Base-by-base conservation (phyloP, 2,329 filamentous ascomycete genomes). In the Aaosphaeria arxii region DNA sequence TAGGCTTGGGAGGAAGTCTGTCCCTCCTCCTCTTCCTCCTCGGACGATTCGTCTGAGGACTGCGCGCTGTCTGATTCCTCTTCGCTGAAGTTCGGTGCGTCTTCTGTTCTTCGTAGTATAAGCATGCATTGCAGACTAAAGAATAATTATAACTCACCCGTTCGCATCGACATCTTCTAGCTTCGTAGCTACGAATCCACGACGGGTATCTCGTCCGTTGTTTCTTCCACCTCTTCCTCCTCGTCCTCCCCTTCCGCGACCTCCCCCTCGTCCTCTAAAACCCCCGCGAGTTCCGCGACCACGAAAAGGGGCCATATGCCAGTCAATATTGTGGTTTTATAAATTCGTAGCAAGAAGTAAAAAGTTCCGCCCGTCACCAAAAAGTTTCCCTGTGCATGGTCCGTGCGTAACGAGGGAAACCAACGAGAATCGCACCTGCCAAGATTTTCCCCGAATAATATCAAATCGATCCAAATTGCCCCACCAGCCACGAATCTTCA, bases 1-100 rank as follows among this genome's bases (percentile, higher is more conserved):
- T 85, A 86, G 7, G 81, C 77, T 48, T 67, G 70, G 4, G 63
- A 56, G 28, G 49, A 46, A 30, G 65, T 57, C 17, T 65, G 55
- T 11, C 56, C 58, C 39, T 60, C 56, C 42, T 66, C 66, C 17
- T 67, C 62, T 7, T 66, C 54, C 39, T 53, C 52, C 9, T 63
- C 59, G 28, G 57, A 62, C 13, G 41, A 57, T 9, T 64, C 59
- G 24, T 43, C 30, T 24, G 41, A 43, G 7, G 17, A 9, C 6
- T 51, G 52, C 13, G 66, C 56, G 30, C 44, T 30, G 11, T 30
- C 30, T 11, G 41, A 43, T 28, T 40, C 39, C 7, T 56, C 51
- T 9, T 58, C 56, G 11, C 56, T 62, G 13, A 56, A 53, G 5
- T 61, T 48, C 5, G 56, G 51, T 11, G 50, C 51, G 7, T 57